phyloP scores from a whole-genome alignment of 805 yeast genomes.

The Starmerella etchellsii region DNA sequence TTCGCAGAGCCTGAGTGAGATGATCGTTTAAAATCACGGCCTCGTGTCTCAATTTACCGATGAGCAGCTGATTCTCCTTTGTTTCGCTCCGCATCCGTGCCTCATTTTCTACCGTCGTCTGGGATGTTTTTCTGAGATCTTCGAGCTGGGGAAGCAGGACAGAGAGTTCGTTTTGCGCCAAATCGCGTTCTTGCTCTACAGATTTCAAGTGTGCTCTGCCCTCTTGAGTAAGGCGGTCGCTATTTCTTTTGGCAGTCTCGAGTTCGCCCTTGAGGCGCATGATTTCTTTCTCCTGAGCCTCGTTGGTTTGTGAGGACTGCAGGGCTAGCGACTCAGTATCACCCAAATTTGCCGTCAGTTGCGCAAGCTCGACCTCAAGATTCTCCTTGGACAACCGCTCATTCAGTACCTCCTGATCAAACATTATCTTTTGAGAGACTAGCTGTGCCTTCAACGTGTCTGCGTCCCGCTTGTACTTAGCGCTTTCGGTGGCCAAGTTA shows the following conservation, averaged over 20 bases:
- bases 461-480: background rate
- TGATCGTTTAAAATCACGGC: constrained; percentile 90
- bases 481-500: background rate
- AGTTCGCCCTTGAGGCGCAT: constrained; percentile 24
- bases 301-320: background rate
- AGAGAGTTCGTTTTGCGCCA: constrained; percentile 3
- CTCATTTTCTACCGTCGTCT: constrained; percentile 2
- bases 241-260: constrained; percentile 7
- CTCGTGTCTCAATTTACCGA: constrained; percentile 90
- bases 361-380: constrained; percentile 20
- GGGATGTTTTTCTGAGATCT: background rate
- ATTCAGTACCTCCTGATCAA: constrained; percentile 13
- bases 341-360: constrained; percentile 26
- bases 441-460: constrained; percentile 8
- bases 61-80: constrained; percentile 58
- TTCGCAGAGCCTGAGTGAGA: constrained; percentile 76
- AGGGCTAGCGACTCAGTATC: background rate
- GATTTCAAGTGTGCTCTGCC: background rate
- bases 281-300: constrained; percentile 22
- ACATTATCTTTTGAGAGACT: constrained; percentile 15
- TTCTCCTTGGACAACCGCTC: constrained; percentile 8
- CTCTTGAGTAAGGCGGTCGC: background rate
- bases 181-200: constrained; percentile 1
- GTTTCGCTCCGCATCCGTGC: constrained; percentile 32
- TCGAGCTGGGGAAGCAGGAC: constrained; percentile 1